These are phyloP conservation scores for Harrya chromipes DNA, from an alignment of 768 basidiomycete genomes.

Conservation along the genomic window DNA sequence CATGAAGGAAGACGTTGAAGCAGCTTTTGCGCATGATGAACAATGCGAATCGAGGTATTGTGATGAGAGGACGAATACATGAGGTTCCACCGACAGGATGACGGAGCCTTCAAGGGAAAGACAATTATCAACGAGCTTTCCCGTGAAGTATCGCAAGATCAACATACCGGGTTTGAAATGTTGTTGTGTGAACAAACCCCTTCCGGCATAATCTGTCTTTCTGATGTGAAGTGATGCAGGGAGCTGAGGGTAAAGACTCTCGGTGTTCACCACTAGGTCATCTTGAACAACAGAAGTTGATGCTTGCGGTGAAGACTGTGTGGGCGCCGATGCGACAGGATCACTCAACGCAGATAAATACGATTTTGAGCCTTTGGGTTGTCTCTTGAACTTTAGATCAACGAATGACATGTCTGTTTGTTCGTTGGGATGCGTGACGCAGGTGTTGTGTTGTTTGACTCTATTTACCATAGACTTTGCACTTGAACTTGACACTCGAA, in stretches of 20 bases:
- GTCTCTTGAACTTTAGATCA: conserved; percentile 30
- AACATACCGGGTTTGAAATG: conserved; percentile 37
- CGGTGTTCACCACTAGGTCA: conserved; percentile 3
- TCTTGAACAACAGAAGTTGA: conserved; percentile 3
- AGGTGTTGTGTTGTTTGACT: conserved; percentile 5
- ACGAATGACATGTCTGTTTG: conserved; percentile 36
- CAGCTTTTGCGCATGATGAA: conserved; percentile 56
- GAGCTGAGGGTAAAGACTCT: conserved; percentile 27
- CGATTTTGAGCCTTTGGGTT: conserved; percentile 32
- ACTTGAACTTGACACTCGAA: no score
- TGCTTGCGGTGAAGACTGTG: conserved; percentile 24
- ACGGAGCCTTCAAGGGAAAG: conserved; percentile 46
- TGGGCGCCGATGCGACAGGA: conserved; percentile 20
- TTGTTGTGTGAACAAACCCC: conserved; percentile 44
- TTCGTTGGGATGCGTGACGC: no score
- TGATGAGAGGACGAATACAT: conserved; percentile 63
- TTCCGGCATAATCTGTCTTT: conserved; percentile 35
- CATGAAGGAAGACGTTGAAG: conserved; percentile 43
- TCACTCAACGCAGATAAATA: conserved; percentile 32
- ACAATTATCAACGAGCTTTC: not conserved
- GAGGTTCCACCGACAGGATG: conserved; percentile 56
- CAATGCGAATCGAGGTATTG: conserved; percentile 60
- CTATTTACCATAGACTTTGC: conserved; percentile 6
- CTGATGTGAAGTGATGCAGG: conserved; percentile 43
- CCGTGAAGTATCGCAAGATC: not conserved